Evolutionary conservation across 1,284 basidiomycete genomes (phyloP).

Genomic region (Ganoderma lingzhi): DNA sequence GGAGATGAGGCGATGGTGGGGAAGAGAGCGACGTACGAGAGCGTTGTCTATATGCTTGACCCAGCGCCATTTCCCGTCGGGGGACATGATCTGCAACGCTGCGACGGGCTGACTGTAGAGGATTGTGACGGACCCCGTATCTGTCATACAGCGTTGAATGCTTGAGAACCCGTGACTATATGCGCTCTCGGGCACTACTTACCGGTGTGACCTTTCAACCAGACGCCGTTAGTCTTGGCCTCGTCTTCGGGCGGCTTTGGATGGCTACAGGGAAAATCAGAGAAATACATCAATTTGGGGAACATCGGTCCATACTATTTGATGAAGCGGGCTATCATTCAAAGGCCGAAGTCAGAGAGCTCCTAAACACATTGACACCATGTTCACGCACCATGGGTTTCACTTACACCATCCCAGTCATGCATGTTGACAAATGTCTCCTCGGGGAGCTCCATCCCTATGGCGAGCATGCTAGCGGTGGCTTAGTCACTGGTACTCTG

Average conservation of each 20-base stretch:
- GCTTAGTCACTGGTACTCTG: neutral
- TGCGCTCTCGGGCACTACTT: conserved; percentile 15
- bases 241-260: conserved; percentile 56
- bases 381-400: conserved; percentile 41
- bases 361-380: too few relatives aligned
- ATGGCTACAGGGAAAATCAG: conserved; percentile 32
- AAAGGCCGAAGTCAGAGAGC: too few relatives aligned
- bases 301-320: conserved; percentile 41
- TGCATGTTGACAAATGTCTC: conserved; percentile 49
- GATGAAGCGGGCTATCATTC: conserved; percentile 43
- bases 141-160: conserved; percentile 39
- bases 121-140: conserved; percentile 61
- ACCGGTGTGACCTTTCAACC: conserved; percentile 71
- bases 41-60: conserved; percentile 67
- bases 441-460: conserved; percentile 41
- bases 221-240: conserved; percentile 58
- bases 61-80: conserved; percentile 65
- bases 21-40: conserved; percentile 52
- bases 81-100: conserved; percentile 63
- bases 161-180: neutral
- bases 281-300: neutral
- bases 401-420: conserved; percentile 38
- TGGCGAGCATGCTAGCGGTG: conserved; percentile 34
- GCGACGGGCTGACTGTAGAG: conserved; percentile 68
- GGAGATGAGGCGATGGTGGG: too few relatives aligned